Percentiles rank a stretch among this genome's conserved stretches.
Conservation (phyloP, 106 monocot genomes). For the Alisma plantagoaquatica region DNA sequence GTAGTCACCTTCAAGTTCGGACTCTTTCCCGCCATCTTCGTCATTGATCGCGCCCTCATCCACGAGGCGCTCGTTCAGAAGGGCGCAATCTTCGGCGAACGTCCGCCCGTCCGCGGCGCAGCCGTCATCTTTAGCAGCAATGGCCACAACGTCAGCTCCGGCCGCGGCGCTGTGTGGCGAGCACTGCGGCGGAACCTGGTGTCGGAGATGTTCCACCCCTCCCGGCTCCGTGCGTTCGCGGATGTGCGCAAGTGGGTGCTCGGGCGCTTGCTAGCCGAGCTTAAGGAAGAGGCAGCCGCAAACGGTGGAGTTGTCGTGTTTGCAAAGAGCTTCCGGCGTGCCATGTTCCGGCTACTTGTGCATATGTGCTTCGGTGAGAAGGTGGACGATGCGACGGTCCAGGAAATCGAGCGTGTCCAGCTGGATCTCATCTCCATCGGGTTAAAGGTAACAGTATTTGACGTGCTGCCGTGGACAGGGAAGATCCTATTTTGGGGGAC, state of each 20-base stretch:
- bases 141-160: not conserved
- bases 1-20: conserved; percentile 9
- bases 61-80: conserved; percentile 5
- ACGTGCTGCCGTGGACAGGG: not conserved
- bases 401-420: conserved; percentile 1
- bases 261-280: not conserved
- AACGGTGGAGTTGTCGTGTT: too few species aligned
- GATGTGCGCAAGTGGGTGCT: conserved; percentile 3
- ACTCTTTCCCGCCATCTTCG: conserved; percentile 7
- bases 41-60: conserved; percentile 2
- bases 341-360: too few species aligned
- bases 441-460: not conserved
- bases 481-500: not conserved
- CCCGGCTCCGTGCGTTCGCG: not conserved
- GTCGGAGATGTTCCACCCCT: conserved; percentile 13
- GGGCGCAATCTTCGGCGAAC: conserved; percentile 11
- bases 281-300: conserved; percentile 1
- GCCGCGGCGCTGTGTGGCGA: conserved; percentile 7
- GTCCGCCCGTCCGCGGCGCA: not conserved
- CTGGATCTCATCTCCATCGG: not conserved
- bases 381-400: not conserved
- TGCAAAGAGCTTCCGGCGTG: too few species aligned
- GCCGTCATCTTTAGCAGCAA: not conserved
- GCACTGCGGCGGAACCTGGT: conserved; percentile 14
- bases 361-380: conserved; percentile 7